Base-by-base conservation (phyloP, 371 early-diverging fungal genomes). In the Dinochytrium kinnereticum region DNA sequence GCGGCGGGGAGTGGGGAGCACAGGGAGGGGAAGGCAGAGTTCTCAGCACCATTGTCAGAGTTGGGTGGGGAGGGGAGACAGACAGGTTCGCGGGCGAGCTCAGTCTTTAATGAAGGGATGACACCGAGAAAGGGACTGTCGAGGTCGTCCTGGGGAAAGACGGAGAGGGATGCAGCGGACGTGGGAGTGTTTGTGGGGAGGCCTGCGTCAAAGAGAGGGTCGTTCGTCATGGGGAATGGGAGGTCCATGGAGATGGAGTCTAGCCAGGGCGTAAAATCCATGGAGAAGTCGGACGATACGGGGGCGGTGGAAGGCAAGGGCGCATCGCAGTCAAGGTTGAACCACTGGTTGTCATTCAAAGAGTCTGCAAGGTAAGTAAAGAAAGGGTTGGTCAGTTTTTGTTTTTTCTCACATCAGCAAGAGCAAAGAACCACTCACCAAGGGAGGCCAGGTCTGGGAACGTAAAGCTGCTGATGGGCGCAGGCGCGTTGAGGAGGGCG, bases 201-300 rank as follows among this genome's bases (percentile, higher is more conserved):
- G 61, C 34, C 7, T 19, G 61, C 30, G 61, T 13, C 37, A 24
- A 61, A 61, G 57, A 55, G 57, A 7, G 28, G 10, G 36, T 17
- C 61, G 34, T 17, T 24, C 5, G 36, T 24, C 7, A 36, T 34
- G 61, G 28, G 15, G 36, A 61, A 34, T 30, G 30, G 10, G 34
- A 7, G 3, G 36, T 61, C 61, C 34, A 33, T 61, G 3, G 19
- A 15, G 36, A 61, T 33, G 36, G 61, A 61, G 15, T 61, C 61
- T 2, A 61, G 36, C 61, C 61, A 61, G 36, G 61, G 61, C 61
- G 36, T 61, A 24, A 61, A 61, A 26, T 61, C 61, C n/a, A 26
- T 17, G 36, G 34, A 17, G 24, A 26, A 21, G 55, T 53, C 55
- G 61, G 61, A 17, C 10, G 61, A 3, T 2, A 36, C 10, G 61